phyloP scores from a whole-genome alignment of 1,284 basidiomycete species.

The Ceratobasidium sp. region DNA sequence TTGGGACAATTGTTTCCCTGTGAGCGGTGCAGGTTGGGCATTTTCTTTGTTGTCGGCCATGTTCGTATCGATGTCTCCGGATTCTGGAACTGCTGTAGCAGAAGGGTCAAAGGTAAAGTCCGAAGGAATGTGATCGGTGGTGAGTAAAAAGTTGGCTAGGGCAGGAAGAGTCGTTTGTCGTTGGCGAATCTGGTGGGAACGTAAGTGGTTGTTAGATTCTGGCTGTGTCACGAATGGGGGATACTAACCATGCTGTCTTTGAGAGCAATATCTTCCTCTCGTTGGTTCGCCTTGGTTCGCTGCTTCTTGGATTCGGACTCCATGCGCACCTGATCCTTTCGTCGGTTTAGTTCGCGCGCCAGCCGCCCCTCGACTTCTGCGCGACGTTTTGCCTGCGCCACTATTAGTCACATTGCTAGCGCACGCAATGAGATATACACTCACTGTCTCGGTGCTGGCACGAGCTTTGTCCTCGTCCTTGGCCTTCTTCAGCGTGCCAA shows the following conservation, averaged over 20 bases:
- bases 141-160: slow-evolving; percentile 77
- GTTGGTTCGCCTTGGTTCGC: slow-evolving; percentile 43
- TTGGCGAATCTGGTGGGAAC: slow-evolving; percentile 41
- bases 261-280: slow-evolving; percentile 47
- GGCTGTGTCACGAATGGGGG: background rate
- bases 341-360: slow-evolving; percentile 46
- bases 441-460: slow-evolving; percentile 45
- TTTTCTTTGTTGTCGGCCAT: slow-evolving; percentile 45
- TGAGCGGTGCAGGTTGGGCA: background rate
- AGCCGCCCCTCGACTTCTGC: slow-evolving; percentile 46
- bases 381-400: slow-evolving; percentile 46
- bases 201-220: background rate
- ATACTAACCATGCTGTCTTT: slow-evolving; percentile 48
- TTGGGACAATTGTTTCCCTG: slow-evolving; percentile 13
- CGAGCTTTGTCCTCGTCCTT: slow-evolving; percentile 45
- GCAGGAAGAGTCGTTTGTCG: slow-evolving; percentile 46
- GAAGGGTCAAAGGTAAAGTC: slow-evolving; percentile 43
- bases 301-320: slow-evolving; percentile 48
- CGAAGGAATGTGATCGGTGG: slow-evolving; percentile 71
- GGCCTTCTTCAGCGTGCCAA: slow-evolving; percentile 48
- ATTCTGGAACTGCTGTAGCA: slow-evolving; percentile 42
- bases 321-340: slow-evolving; percentile 45
- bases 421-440: background rate
- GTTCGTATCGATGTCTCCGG: slow-evolving; percentile 53
- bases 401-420: background rate